Evolutionary conservation across 768 basidiomycete species (phyloP), one percentile per base, ranked within the genome.

Genomic region (Rhodocollybia butyracea): DNA sequence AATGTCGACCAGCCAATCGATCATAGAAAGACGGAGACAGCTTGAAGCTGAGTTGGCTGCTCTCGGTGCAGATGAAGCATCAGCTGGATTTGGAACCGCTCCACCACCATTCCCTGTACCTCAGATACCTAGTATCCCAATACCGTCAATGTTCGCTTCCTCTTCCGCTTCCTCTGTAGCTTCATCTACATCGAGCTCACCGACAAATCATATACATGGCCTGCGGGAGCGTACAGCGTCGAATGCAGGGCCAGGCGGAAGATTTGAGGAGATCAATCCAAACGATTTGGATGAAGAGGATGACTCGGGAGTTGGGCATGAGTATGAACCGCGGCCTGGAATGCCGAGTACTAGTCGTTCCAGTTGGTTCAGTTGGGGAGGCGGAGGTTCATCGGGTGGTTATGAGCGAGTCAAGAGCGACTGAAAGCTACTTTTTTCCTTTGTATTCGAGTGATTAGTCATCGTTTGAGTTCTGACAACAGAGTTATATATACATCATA

Each of bases 231-330:
- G 83, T 42, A 69, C 73, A 11, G 72, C 71, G 15, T 74, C 64
- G 17, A 65, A 53, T 54, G 53, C 73, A 46, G 51, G 51, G 5
- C 51, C 51, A 17, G 51, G 51, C 17, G 76, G 76, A 26, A 72
- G 70, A 56, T 86, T 86, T 58, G 89, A 89, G 60, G 86, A 90
- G 70, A 78, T 84, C 2, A 88, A 90, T 59, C 77, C 76, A 13
- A 88, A 90, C 58, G 85, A 82, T 5, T 81, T 88, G 54, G 80
- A 83, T 52, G 72, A 71, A 10, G 63, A 61, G 7, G 47, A 60
- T 24, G 51, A 43, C 1, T 34, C 50, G 17, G 45, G 52, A 11
- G 63, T 63, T 21, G 73, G 60, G 30, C 64, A 50, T 7, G 42
- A 57, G n/a, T 50, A 52, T 32, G 39, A 21, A 7, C 34, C 48